Evolutionary conservation across 306 rosid genomes (phyloP), one percentile per base, ranked within the genome.

Genomic region (Rosa chinensis): DNA sequence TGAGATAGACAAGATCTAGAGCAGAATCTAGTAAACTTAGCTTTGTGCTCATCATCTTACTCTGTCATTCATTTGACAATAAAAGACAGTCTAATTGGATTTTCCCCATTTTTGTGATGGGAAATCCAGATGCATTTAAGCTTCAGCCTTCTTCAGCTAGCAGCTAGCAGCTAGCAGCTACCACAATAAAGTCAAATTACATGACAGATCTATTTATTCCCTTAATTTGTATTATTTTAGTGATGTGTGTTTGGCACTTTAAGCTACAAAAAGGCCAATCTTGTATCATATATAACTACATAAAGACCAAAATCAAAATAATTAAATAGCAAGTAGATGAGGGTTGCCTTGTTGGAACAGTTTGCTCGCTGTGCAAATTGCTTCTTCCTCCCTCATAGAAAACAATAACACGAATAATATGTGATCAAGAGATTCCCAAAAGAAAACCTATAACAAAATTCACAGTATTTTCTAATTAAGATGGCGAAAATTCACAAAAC

Each of bases 131-230:
- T 50, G 42, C 14, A 52, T 32, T 32, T 32, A 71, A 35, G 28
- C 56, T 59, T 59, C 68, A 77, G 75, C 44, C 55, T 13, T 32
- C 47, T 59, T 14, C 78, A 55, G 62, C 9, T 35, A 40, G n/a
- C n/a, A n/a, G n/a, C n/a, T n/a, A n/a, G n/a, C n/a, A n/a, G n/a
- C n/a, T n/a, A n/a, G n/a, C n/a, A n/a, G 25, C 16, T 39, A 37
- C 67, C 40, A 52, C 74, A 61, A 61, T 4, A 76, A 66, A 73
- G 66, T 66, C 73, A 77, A 66, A 77, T 77, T 78, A 28, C 69
- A 72, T 69, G 76, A 70, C 66, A 59, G 25, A 55, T 56, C 74
- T 70, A 17, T 39, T 69, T 69, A 78, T 78, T 70, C 81, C 45
- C 56, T 56, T 76, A 78, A 69, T 55, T 56, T 25, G 59, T 56